Percentiles rank a stretch among this genome's conserved stretches.
Conservation (phyloP, 371 early-diverging fungal genomes). For the Lichtheimia ramosa region DNA sequence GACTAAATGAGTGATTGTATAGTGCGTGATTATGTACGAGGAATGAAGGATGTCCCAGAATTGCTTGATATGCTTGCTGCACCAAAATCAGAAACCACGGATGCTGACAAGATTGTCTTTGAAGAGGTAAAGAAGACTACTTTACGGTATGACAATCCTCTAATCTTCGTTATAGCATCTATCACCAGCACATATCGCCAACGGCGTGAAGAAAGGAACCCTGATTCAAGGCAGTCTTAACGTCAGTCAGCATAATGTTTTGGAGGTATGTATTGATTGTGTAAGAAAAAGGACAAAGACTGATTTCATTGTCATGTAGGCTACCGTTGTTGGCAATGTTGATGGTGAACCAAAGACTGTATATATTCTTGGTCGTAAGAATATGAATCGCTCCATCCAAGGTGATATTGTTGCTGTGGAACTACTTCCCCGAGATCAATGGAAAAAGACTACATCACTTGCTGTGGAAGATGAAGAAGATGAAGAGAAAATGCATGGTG, state of each 20-base stretch:
- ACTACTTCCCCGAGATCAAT: constrained; percentile 71
- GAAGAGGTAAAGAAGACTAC: constrained; percentile 40
- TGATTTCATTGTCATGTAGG: constrained; percentile 33
- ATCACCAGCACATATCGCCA: constrained; percentile 70
- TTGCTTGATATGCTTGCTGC: constrained; percentile 87
- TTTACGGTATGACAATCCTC: no score
- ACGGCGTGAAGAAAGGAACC: constrained; percentile 81
- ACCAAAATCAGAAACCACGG: constrained; percentile 38
- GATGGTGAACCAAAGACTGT: constrained; percentile 75
- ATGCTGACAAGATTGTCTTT: constrained; percentile 52
- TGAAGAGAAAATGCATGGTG: constrained; percentile 45
- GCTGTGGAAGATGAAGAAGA: constrained; percentile 72
- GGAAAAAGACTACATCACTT: constrained; percentile 74
- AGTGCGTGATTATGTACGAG: constrained; percentile 56
- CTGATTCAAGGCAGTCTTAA: constrained; percentile 81
- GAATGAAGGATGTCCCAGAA: constrained; percentile 67
- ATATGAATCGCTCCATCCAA: constrained; percentile 90
- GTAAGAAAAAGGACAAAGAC: neutral
- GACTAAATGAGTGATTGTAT: neutral
- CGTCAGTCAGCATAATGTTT: constrained; percentile 83
- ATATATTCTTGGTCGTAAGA: constrained; percentile 77
- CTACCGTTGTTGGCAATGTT: constrained; percentile 73
- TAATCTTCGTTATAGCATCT: constrained; percentile 56
- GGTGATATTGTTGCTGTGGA: constrained; percentile 48
- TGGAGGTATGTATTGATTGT: constrained; percentile 56